phyloP scores from a whole-genome alignment of 2,329 filamentous ascomycete genomes.

The Fusarium compactum region DNA sequence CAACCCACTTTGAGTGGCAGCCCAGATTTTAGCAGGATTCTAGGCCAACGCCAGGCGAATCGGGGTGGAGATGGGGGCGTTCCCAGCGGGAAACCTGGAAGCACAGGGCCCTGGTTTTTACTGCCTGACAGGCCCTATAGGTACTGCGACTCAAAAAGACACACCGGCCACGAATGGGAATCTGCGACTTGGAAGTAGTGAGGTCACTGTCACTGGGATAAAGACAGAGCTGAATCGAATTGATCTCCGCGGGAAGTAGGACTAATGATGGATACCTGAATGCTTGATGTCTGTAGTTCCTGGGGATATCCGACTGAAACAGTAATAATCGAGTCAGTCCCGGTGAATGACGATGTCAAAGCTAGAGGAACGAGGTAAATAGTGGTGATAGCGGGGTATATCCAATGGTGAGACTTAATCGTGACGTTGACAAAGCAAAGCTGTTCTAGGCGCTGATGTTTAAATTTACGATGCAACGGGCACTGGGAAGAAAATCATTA shows the following conservation, averaged over 20 bases:
- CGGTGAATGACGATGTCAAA: constrained; percentile 23
- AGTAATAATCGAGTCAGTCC: background rate
- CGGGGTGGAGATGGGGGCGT: constrained; percentile 36
- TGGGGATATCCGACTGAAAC: constrained; percentile 8
- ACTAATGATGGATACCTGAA: constrained; percentile 3
- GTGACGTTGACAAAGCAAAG: constrained; percentile 24
- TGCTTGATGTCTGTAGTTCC: background rate
- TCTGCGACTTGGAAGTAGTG: constrained; percentile 1
- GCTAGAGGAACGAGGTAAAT: constrained; percentile 18
- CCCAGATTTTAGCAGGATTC: constrained; percentile 43
- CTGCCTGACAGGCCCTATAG: constrained; percentile 1
- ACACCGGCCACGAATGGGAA: background rate
- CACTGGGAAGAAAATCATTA: background rate
- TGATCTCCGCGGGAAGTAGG: constrained; percentile 2
- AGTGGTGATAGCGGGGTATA: constrained; percentile 35
- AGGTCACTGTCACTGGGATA: constrained; percentile 41
- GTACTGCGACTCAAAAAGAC: background rate
- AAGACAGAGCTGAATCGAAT: constrained; percentile 7
- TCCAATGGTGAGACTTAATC: constrained; percentile 19
- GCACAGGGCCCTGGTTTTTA: constrained; percentile 15
- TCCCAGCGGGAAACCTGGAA: constrained; percentile 42
- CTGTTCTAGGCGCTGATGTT: background rate
- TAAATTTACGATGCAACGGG: background rate
- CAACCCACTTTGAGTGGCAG: constrained; percentile 43
- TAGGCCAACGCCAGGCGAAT: constrained; percentile 42